These are phyloP conservation scores for Macadamia integrifolia DNA, from an alignment of 164 flowering plant genomes.

Conservation along the genomic window DNA sequence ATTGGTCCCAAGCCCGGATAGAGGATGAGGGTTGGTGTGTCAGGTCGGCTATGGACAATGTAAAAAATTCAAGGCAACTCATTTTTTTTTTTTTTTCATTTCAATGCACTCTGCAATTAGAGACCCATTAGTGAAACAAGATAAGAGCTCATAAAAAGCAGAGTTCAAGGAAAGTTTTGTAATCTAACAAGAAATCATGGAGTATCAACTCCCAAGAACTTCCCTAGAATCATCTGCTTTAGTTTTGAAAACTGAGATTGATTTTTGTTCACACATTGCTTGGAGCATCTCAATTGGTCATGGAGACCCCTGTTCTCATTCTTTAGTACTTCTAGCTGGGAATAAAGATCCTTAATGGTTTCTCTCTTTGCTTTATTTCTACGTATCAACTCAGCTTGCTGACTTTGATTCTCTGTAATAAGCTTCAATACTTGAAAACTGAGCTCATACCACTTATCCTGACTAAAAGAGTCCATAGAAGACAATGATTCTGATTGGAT, in stretches of 20 bases:
- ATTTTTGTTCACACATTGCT: conserved; percentile 17
- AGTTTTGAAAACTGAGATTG: conserved; percentile 17
- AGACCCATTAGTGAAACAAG: background rate
- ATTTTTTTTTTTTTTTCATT: too few species aligned
- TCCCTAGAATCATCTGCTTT: conserved; percentile 15
- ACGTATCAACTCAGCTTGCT: conserved; percentile 37
- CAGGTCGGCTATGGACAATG: too few species aligned
- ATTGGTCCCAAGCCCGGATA: too few species aligned
- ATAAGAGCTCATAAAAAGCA: background rate
- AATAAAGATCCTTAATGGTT: conserved; percentile 27
- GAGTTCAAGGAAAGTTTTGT: background rate
- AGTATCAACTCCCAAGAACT: conserved; percentile 15
- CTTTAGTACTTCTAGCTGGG: conserved; percentile 17
- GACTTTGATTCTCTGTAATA: conserved; percentile 34
- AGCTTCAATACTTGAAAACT: conserved; percentile 24
- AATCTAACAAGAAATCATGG: background rate
- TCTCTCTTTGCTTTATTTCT: conserved; percentile 43
- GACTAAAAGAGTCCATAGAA: conserved; percentile 18
- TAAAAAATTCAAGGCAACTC: too few species aligned
- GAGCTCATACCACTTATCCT: conserved; percentile 1
- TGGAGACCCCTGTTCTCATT: conserved; percentile 34
- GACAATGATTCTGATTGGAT: conserved; percentile 13
- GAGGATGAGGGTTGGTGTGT: too few species aligned
- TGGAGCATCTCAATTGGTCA: conserved; percentile 12
- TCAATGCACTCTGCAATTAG: too few species aligned